Percentiles rank a stretch among this genome's conserved stretches.
Conservation (phyloP, 1,284 basidiomycete species). For the Ustilago bromivora region DNA sequence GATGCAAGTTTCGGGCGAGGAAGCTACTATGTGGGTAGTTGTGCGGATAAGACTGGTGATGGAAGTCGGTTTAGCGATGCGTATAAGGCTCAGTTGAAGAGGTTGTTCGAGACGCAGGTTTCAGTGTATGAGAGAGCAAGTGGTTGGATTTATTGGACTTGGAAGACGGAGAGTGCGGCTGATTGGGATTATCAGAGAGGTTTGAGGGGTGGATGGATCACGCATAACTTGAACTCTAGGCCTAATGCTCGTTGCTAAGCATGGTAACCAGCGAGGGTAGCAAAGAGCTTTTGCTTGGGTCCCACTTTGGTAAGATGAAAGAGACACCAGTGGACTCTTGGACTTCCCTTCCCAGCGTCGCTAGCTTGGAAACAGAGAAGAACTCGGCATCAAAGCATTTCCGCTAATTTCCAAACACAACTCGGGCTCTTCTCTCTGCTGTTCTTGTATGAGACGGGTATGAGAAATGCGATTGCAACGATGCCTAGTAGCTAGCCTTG, state of each 20-base stretch:
- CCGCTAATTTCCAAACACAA: too few species aligned
- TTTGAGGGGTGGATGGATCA: slow-evolving; percentile 65
- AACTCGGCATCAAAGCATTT: too few species aligned
- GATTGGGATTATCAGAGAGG: slow-evolving; percentile 69
- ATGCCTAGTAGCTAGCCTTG: too few species aligned
- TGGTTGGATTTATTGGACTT: slow-evolving; percentile 86
- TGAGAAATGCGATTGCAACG: neutral
- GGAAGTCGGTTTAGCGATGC: slow-evolving; percentile 78
- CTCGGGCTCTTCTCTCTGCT: too few species aligned
- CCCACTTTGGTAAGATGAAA: too few species aligned
- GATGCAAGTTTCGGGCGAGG: slow-evolving; percentile 76
- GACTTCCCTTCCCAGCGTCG: too few species aligned
- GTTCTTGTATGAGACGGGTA: neutral
- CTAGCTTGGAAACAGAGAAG: too few species aligned
- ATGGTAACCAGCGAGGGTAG: neutral
- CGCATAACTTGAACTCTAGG: slow-evolving; percentile 38
- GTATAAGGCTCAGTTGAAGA: slow-evolving; percentile 85
- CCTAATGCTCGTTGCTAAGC: slow-evolving; percentile 52
- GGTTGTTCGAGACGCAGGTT: slow-evolving; percentile 85
- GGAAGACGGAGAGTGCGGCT: slow-evolving; percentile 75
- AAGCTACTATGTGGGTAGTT: slow-evolving; percentile 76
- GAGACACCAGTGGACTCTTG: too few species aligned
- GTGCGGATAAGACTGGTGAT: slow-evolving; percentile 79
- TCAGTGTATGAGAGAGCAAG: slow-evolving; percentile 70
- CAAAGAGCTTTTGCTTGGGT: neutral